These are phyloP conservation scores for Trypanosoma melophagium DNA, from an alignment of 208 protist genomes.

Conservation along the genomic window DNA sequence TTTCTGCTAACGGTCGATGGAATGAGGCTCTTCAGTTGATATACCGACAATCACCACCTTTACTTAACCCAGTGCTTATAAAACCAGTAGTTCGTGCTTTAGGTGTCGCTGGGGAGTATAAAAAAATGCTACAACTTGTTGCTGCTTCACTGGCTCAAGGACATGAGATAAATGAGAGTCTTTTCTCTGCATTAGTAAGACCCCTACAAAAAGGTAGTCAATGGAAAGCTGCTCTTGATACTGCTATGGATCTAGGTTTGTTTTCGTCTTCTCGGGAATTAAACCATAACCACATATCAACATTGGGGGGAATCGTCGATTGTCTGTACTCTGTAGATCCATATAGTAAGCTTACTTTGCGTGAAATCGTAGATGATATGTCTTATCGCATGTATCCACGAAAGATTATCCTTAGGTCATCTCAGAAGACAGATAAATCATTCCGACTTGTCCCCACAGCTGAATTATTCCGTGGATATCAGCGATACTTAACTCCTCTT, in stretches of 20 bases:
- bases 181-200: slow-evolving; percentile 61
- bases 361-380: slow-evolving; percentile 61
- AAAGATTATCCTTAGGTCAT: slow-evolving; percentile 12
- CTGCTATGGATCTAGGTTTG: slow-evolving; percentile 50
- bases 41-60: slow-evolving; percentile 13
- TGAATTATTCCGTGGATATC: slow-evolving; percentile 56
- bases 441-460: slow-evolving; percentile 53
- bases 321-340: slow-evolving; percentile 70
- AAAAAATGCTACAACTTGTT: slow-evolving; percentile 45
- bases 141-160: slow-evolving; percentile 54
- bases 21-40: slow-evolving; percentile 42
- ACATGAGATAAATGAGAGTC: slow-evolving; percentile 33
- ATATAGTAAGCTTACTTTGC: slow-evolving; percentile 49
- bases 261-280: slow-evolving; percentile 43
- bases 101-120: slow-evolving; percentile 32
- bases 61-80: slow-evolving; percentile 35
- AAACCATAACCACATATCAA: slow-evolving; percentile 23
- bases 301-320: slow-evolving; percentile 53
- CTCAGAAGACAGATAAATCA: slow-evolving; percentile 20
- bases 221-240: slow-evolving; percentile 52
- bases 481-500: slow-evolving; percentile 44
- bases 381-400: slow-evolving; percentile 49
- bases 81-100: slow-evolving; percentile 67
- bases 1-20: slow-evolving; percentile 48
- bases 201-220: slow-evolving; percentile 50